Evolutionary conservation across 306 rosid species (phyloP).

Genomic region (Chamaecrista fasciculata): DNA sequence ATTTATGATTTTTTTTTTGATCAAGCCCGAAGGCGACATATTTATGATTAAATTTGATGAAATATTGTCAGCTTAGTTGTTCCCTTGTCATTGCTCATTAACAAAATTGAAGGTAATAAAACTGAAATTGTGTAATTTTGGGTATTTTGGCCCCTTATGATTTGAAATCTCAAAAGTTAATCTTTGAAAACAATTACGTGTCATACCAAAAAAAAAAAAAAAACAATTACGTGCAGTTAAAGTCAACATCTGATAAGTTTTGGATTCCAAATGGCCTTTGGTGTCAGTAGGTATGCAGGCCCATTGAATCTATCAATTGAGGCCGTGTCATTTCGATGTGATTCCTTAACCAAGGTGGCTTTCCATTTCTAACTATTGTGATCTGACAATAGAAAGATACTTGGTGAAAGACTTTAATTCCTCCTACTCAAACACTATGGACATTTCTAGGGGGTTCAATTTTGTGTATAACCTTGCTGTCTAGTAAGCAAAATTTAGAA

Average conservation of each 20-base stretch:
- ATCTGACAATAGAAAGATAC: not conserved
- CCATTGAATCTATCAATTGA: conserved; percentile 4
- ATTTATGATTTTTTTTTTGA: too few relatives aligned
- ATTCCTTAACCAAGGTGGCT: not conserved
- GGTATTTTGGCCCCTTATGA: not conserved
- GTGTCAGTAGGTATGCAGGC: conserved; percentile 28
- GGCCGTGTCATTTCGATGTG: not conserved
- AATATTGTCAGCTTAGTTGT: conserved; percentile 24
- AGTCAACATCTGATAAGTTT: conserved; percentile 29
- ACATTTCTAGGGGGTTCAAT: too few relatives aligned
- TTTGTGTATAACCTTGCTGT: not conserved
- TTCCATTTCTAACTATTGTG: not conserved
- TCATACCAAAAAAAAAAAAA: too few relatives aligned
- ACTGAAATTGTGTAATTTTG: conserved; percentile 26
- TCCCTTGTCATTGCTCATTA: conserved; percentile 20
- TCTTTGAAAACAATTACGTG: too few relatives aligned
- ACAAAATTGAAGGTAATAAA: conserved; percentile 22
- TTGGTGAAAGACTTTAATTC: not conserved
- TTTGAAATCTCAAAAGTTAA: conserved; percentile 17
- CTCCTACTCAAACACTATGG: not conserved
- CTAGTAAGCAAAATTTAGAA: not conserved
- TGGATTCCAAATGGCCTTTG: conserved; percentile 17
- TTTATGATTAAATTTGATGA: conserved; percentile 28
- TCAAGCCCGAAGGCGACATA: too few relatives aligned
- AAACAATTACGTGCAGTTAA: conserved; percentile 26